A percentile compares a stretch with the other conserved stretches of the same genome.
phyloP scores from a whole-genome alignment of 75 land plant species.

The Isoetes taiwanensis region DNA sequence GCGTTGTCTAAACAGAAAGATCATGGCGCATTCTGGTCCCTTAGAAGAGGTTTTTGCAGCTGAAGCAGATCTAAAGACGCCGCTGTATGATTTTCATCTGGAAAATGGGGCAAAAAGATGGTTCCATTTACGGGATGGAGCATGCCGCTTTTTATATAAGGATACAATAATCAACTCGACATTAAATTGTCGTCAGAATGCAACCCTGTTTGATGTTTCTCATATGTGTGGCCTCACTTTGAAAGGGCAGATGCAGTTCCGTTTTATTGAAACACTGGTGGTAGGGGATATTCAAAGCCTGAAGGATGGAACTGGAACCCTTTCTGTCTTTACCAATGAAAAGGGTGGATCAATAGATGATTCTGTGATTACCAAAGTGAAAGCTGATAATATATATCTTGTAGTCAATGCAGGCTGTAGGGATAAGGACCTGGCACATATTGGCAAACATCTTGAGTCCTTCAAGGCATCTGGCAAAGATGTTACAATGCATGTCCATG shows the following conservation, averaged over 20 bases:
- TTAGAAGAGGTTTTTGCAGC: too few relatives aligned
- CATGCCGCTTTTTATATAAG: constrained; percentile 95
- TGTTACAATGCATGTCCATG: constrained; percentile 88
- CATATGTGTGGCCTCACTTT: constrained; percentile 96
- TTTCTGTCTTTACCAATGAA: constrained; percentile 91
- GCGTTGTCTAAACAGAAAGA: too few relatives aligned
- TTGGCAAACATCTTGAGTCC: constrained; percentile 68
- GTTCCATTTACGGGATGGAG: too few relatives aligned
- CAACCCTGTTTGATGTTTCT: constrained; percentile 88
- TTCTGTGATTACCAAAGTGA: constrained; percentile 92
- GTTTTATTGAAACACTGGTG: constrained; percentile 83
- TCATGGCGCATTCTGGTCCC: too few relatives aligned
- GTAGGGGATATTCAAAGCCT: constrained; percentile 79
- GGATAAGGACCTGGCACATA: constrained; percentile 90
- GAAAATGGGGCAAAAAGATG: constrained; percentile 93
- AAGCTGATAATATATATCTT: constrained; percentile 71
- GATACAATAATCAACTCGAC: constrained; percentile 96
- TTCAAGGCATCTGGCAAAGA: constrained; percentile 77
- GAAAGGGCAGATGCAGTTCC: constrained; percentile 50
- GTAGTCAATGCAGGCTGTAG: constrained; percentile 99
- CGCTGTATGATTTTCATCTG: constrained; percentile 80
- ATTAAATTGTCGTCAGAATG: constrained; percentile 64
- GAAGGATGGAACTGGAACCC: constrained; percentile 58
- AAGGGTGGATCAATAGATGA: constrained; percentile 94
- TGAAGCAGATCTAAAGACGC: constrained; percentile 61